A percentile compares a stretch with the other conserved stretches of the same genome.
These are phyloP conservation scores for Suillus weaverae DNA, from an alignment of 768 basidiomycete species.

Conservation along the genomic window DNA sequence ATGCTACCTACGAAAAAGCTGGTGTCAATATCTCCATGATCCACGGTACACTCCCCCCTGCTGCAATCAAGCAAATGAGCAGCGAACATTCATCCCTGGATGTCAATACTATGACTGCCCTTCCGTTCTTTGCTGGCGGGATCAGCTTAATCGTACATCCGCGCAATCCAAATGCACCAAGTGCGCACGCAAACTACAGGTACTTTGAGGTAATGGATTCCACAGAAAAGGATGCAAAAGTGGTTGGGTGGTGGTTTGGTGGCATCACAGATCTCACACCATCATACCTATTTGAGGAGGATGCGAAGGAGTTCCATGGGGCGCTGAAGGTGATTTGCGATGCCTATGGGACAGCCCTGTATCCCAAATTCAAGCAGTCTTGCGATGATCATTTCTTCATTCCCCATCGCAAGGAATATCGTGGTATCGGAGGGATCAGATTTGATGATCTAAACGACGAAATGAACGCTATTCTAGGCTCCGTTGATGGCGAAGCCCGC, in stretches of 20 bases:
- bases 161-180: slow-evolving; percentile 21
- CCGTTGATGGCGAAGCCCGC: slow-evolving; percentile 9
- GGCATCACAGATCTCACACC: slow-evolving; percentile 47
- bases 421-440: slow-evolving; percentile 55
- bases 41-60: slow-evolving; percentile 16
- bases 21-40: slow-evolving; percentile 23
- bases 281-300: slow-evolving; percentile 46
- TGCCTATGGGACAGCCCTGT: slow-evolving; percentile 40
- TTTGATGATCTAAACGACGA: slow-evolving; percentile 51
- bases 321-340: slow-evolving; percentile 46
- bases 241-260: slow-evolving; percentile 30
- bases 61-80: slow-evolving; percentile 25
- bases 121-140: slow-evolving; percentile 18
- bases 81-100: slow-evolving; percentile 18
- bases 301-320: slow-evolving; percentile 47
- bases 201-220: slow-evolving; percentile 26
- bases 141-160: slow-evolving; percentile 26
- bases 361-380: slow-evolving; percentile 48
- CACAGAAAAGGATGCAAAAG: slow-evolving; percentile 9
- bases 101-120: slow-evolving; percentile 11
- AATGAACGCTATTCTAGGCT: slow-evolving; percentile 24
- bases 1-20: slow-evolving; percentile 24
- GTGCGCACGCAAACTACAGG: slow-evolving; percentile 26
- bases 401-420: slow-evolving; percentile 49
- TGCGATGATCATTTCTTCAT: slow-evolving; percentile 58